Base-by-base conservation (phyloP, 805 yeast species). In the Wickerhamiella alocasiicola region DNA sequence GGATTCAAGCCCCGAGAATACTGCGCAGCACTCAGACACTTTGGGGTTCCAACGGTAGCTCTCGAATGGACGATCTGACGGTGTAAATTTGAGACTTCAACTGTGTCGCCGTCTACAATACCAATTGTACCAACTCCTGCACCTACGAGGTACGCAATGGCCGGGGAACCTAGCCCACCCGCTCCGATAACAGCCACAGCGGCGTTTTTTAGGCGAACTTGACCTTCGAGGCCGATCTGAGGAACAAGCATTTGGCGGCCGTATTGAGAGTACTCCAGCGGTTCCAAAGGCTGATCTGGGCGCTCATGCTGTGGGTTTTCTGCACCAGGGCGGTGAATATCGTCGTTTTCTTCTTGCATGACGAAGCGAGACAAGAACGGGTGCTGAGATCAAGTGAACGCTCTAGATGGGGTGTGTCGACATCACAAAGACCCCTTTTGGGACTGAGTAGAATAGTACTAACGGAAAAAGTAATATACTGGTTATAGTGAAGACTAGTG, bases 201-300 rank as follows among this genome's bases (percentile, higher is more conserved):
- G 2, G 88, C 44, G 0, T 57, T 49, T 47, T 76, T 77, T 35
- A 91, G 59, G 31, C 60, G 63, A 6, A 69, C 39, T 56, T 91
- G 99, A 31, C 66, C 67, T 2, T 38, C 17, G 5, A 55, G 44
- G 2, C 85, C 83, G 38, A 85, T 65, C 44, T 74, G 80, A 2
- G 94, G 91, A 2, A 91, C 95, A 19, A 87, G 75, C 88, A 91
- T 80, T 54, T 91, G 98, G 41, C 99, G 70, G 3, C 99, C 97
- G 59, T 91, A 91, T 27, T 96, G 63, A 23, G 59, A 61, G 56
- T 76, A 85, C 56, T 91, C 98, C 13, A 13, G 26, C 15, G 36
- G 36, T 4, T 32, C 36, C 7, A 32, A 23, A 4, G 20, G 7
- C 33, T n/a, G n/a, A n/a, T n/a, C n/a, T n/a, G n/a, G n/a, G n/a